phyloP scores from a whole-genome alignment of 306 rosid genomes.

The Urtica urens region DNA sequence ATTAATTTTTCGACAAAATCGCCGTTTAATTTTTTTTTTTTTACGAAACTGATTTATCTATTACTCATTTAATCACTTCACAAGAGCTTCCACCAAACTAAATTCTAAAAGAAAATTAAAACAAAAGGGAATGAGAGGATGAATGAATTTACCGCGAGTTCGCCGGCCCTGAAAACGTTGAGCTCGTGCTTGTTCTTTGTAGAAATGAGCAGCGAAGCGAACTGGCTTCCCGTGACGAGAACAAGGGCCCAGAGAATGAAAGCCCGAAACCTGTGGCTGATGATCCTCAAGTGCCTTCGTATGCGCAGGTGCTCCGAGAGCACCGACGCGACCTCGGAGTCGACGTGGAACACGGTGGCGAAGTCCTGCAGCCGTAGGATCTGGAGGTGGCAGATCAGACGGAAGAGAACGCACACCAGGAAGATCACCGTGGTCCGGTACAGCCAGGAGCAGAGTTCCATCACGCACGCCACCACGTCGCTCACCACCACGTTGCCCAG shows the following conservation, averaged over 20 bases:
- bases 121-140: neutral
- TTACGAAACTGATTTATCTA: no score
- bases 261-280: conserved; percentile 73
- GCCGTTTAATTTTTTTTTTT: no score
- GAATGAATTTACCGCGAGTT: conserved; percentile 59
- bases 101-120: no score
- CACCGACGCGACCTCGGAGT: conserved; percentile 64
- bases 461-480: conserved; percentile 47
- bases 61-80: no score
- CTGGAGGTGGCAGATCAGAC: conserved; percentile 74
- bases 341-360: conserved; percentile 55
- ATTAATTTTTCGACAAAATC: no score
- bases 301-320: conserved; percentile 72
- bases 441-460: conserved; percentile 78
- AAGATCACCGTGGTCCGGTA: conserved; percentile 65
- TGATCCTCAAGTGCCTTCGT: conserved; percentile 63
- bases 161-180: conserved; percentile 45
- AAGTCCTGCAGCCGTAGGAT: conserved; percentile 74
- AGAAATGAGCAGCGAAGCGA: conserved; percentile 47
- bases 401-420: conserved; percentile 77
- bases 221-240: conserved; percentile 62
- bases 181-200: conserved; percentile 30
- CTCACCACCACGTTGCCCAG: conserved; percentile 55
- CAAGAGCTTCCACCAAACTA: no score
- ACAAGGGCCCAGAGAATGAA: conserved; percentile 44